Base-by-base conservation (phyloP, 2,329 filamentous ascomycete species). In the Colletotrichum melonis region DNA sequence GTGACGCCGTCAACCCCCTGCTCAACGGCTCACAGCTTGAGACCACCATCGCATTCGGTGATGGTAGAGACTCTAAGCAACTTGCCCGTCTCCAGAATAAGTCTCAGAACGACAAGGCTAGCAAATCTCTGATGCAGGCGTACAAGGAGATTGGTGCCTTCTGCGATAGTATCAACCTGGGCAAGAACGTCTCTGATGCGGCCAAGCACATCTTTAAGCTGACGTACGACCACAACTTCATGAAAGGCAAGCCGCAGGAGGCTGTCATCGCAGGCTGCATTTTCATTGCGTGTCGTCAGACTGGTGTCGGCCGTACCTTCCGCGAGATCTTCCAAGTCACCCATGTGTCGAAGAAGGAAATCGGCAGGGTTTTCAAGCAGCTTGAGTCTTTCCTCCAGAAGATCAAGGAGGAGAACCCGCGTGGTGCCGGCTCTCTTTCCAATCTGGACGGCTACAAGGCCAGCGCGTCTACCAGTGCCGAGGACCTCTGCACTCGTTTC, bases 131-230 rank as follows among this genome's bases (percentile, higher is more conserved):
- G 16, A 89, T 97, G 76, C 89, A 92, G 57, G 97, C 95, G 88
- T 98, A 90, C 85, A 94, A 95, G 81, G 93, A 97, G 80, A 98
- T 99, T 77, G 93, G 93, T 76, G 91, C 92, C 42, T 90, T 97
- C 73, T 97, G 95, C 80, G 96, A 98, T 79, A 92, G 92, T 69
- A 95, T 95, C 81, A 92, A 93, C 80, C 92, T 97, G 74, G 92
- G 93, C 60, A 92, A 92, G 79, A 92, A 93, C 69, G 94, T 97
- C 54, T 92, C 94, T 63, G 95, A 98, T 79, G 94, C 93, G 1
- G 95, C 97, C 74, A 98, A 98, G 86, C 94, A 97, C 81, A 92
- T 98, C 76, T 99, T 93, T 90, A 98, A 98, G 86, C 90, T 97
- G 70, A 94, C 96, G 28, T 95, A 98, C 78, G 97, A 99, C 83